Evolutionary conservation across 805 yeast species (phyloP).

Genomic region (Myxozyma monticola): DNA sequence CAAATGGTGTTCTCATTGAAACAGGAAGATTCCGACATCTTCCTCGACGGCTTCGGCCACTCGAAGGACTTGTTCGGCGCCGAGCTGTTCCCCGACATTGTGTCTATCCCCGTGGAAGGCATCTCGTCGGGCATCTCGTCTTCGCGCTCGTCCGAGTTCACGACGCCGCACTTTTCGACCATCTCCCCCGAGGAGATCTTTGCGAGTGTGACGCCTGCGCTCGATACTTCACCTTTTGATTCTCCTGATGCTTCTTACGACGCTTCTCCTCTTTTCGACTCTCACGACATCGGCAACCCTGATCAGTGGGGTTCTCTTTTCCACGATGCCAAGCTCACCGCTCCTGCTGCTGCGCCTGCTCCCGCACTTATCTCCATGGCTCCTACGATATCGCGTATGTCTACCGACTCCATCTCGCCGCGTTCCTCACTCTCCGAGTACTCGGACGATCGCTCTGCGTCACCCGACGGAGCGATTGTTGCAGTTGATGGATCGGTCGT

Average conservation of each 20-base stretch:
- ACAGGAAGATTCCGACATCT: slow-evolving; percentile 14
- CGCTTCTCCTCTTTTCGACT: slow-evolving; percentile 38
- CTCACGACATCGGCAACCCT: slow-evolving; percentile 34
- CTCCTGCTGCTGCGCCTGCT: not conserved
- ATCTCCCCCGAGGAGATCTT: slow-evolving; percentile 20
- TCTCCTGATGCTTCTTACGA: slow-evolving; percentile 30
- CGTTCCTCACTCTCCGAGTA: slow-evolving; percentile 2
- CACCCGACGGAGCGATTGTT: slow-evolving; percentile 26
- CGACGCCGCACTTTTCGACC: slow-evolving; percentile 22
- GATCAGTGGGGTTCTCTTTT: slow-evolving; percentile 41
- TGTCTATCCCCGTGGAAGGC: slow-evolving; percentile 19
- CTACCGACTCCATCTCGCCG: not conserved
- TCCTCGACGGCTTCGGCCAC: slow-evolving; percentile 11
- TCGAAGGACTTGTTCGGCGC: slow-evolving; percentile 8
- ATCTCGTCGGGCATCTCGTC: slow-evolving; percentile 14
- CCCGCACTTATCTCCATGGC: not conserved
- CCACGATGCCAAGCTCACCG: slow-evolving; percentile 24
- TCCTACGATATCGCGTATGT: not conserved
- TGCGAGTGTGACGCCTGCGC: not conserved
- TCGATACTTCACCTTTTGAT: slow-evolving; percentile 25
- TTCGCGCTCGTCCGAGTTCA: slow-evolving; percentile 15
- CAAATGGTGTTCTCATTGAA: slow-evolving; percentile 19
- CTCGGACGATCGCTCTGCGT: slow-evolving; percentile 8
- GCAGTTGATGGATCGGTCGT: slow-evolving; percentile 28
- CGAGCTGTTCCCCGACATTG: slow-evolving; percentile 25